Conservation (phyloP, 2,329 filamentous ascomycete genomes). For the Colletotrichum camelliae region DNA sequence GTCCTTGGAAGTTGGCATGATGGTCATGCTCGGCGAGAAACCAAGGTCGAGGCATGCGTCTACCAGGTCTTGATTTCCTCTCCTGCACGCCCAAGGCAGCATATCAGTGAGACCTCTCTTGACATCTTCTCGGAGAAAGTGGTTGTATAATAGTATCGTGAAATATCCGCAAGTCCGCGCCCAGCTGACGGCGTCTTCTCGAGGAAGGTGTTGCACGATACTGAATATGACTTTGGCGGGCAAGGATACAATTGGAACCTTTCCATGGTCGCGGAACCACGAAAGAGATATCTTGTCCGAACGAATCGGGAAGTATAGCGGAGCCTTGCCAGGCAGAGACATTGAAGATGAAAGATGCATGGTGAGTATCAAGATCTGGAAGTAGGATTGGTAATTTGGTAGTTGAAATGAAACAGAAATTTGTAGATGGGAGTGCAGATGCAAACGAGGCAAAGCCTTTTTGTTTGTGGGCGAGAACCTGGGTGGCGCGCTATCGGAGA, state of each 20-base stretch:
- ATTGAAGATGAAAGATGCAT: background rate
- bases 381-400: background rate
- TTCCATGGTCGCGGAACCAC: background rate
- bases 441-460: fast-evolving
- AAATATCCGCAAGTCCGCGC: background rate
- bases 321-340: background rate
- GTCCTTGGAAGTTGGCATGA: background rate
- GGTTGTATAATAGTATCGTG: background rate
- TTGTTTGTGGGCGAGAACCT: background rate
- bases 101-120: background rate
- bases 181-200: background rate
- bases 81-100: background rate
- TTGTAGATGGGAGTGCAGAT: fast-evolving
- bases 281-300: background rate
- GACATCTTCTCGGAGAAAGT: background rate
- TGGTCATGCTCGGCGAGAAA: background rate
- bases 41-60: background rate
- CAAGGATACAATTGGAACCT: background rate
- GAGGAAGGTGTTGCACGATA: background rate
- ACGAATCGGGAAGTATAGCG: fast-evolving
- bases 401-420: background rate
- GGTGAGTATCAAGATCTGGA: fast-evolving
- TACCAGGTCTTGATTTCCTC: background rate
- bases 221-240: background rate
- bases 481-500: background rate